These are phyloP conservation scores for Blumeria graminis DNA, from an alignment of 2,329 filamentous ascomycete species.

Conservation along the genomic window DNA sequence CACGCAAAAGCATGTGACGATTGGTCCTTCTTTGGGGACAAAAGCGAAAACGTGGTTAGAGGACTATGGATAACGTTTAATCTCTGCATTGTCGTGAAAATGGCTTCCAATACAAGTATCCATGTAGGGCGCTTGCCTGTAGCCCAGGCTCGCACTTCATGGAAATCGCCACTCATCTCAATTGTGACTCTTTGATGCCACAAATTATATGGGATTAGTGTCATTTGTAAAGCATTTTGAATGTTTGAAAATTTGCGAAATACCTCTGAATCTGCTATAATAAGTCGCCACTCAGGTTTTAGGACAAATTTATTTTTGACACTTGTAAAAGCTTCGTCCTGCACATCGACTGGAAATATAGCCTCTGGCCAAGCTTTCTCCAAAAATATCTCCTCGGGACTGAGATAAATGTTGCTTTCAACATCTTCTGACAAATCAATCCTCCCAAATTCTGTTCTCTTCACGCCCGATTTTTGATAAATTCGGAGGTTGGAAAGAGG, in stretches of 20 bases:
- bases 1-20: background rate
- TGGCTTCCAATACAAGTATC: background rate
- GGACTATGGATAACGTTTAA: background rate
- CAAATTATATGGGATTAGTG: background rate
- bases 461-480: background rate
- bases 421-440: background rate
- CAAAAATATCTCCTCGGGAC: background rate
- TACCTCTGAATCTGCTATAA: background rate
- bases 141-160: background rate
- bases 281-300: background rate
- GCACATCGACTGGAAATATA: background rate
- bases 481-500: background rate
- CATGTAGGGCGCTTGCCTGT: background rate
- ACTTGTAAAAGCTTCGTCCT: background rate
- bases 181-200: background rate
- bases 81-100: background rate
- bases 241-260: background rate
- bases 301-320: background rate
- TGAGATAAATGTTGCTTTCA: background rate
- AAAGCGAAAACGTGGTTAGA: background rate
- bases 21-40: background rate
- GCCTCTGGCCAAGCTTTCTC: background rate
- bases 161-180: background rate
- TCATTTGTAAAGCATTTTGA: background rate
- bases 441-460: background rate